Evolutionary conservation across 305 asterid species (phyloP).

Genomic region (Fraxinus sp.): DNA sequence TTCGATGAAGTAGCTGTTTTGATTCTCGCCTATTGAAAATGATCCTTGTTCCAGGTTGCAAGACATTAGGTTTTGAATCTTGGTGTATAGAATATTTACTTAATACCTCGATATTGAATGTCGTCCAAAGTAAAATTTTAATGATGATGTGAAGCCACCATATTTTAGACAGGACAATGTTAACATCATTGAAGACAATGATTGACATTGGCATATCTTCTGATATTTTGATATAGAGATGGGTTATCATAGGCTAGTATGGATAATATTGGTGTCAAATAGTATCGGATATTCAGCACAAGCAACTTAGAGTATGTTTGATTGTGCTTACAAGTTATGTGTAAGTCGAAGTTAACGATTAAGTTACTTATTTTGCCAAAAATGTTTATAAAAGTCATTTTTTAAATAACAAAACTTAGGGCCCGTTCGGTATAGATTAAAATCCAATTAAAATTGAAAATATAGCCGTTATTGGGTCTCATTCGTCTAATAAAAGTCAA

Average conservation of each 20-base stretch:
- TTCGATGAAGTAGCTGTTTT: background rate
- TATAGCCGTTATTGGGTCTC: too few relatives aligned
- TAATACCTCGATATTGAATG: background rate
- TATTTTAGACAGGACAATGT: background rate
- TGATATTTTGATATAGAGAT: background rate
- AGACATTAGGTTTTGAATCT: too few relatives aligned
- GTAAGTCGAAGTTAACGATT: background rate
- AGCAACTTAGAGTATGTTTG: background rate
- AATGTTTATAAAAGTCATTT: background rate
- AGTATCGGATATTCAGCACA: background rate
- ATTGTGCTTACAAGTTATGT: background rate
- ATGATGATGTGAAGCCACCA: background rate
- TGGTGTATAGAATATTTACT: background rate
- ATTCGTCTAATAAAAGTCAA: too few relatives aligned
- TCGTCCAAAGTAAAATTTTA: background rate
- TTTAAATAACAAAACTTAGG: background rate
- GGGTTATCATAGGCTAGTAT: background rate
- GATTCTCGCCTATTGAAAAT: background rate
- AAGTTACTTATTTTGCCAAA: background rate
- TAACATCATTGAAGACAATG: background rate
- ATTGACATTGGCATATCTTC: background rate
- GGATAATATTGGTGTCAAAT: background rate
- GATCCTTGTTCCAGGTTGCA: background rate
- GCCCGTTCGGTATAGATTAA: too few relatives aligned
- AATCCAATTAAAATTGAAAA: too few relatives aligned